These are phyloP conservation scores for Rutstroemia sp. DNA, from an alignment of 2,329 filamentous ascomycete species.

Conservation along the genomic window DNA sequence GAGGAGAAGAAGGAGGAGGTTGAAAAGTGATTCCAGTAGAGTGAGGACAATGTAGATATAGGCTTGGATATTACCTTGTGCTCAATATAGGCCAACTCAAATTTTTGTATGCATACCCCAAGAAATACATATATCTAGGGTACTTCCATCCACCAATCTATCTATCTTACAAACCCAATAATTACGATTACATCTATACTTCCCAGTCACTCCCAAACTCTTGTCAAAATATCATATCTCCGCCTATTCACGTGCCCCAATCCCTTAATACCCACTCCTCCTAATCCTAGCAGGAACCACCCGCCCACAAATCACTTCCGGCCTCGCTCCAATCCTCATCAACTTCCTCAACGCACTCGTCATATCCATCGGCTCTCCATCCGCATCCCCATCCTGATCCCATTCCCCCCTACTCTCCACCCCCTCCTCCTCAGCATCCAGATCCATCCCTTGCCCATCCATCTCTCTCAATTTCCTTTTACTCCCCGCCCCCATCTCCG, in stretches of 20 bases:
- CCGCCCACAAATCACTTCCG: neutral
- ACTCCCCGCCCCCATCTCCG: neutral
- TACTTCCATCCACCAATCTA: no score
- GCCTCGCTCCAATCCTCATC: neutral
- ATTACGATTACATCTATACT: no score
- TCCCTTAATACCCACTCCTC: neutral
- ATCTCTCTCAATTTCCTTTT: neutral
- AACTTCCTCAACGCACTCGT: neutral
- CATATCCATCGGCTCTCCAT: neutral
- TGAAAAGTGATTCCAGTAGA: neutral
- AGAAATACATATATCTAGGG: no score
- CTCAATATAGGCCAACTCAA: no score
- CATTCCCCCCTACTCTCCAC: no score
- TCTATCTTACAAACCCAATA: no score
- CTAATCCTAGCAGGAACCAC: neutral
- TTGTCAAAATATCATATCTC: no score
- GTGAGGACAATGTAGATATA: no score
- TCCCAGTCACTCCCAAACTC: no score
- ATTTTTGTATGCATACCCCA: no score
- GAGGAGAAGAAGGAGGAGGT: conserved; percentile 7
- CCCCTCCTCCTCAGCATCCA: neutral
- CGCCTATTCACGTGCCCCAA: neutral
- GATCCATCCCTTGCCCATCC: neutral
- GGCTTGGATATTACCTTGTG: no score
- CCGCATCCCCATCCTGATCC: neutral